These are phyloP conservation scores for Lotmaria passim DNA, from an alignment of 208 protist species.

Conservation along the genomic window DNA sequence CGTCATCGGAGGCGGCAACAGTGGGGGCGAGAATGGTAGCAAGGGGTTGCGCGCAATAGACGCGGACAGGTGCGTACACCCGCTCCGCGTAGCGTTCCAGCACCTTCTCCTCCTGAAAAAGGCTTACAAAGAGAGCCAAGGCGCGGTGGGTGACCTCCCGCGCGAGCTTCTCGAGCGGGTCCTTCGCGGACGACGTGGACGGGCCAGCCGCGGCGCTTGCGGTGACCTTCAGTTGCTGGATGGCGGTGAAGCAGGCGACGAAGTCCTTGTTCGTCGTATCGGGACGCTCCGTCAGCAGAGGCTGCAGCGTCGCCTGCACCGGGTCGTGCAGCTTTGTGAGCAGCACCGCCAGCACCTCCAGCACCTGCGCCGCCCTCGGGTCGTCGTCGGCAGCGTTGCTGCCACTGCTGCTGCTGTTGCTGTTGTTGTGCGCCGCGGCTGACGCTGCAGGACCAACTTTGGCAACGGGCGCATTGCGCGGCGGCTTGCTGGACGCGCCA, in stretches of 20 bases:
- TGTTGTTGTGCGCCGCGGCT: not conserved
- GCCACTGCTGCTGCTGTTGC: not conserved
- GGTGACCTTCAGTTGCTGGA: constrained; percentile 43
- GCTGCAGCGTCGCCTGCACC: constrained; percentile 20
- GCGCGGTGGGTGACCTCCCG: constrained; percentile 30
- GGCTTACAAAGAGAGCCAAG: constrained; percentile 19
- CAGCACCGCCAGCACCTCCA: constrained; percentile 25
- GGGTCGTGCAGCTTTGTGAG: constrained; percentile 20
- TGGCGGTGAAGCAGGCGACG: constrained; percentile 44
- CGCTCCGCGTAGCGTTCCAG: constrained; percentile 31
- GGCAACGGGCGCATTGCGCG: too few species aligned
- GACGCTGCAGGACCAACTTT: not conserved
- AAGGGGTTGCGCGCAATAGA: constrained; percentile 29
- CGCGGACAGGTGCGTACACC: constrained; percentile 17
- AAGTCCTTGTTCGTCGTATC: constrained; percentile 40
- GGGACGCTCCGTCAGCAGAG: constrained; percentile 26
- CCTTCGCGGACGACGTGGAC: constrained; percentile 7
- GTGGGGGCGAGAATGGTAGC: constrained; percentile 1
- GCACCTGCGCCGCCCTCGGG: constrained; percentile 12
- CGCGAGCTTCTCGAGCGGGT: constrained; percentile 24
- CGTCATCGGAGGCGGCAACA: constrained; percentile 2
- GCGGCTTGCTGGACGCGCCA: too few species aligned
- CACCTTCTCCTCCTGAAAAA: constrained; percentile 35
- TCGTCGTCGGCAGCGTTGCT: constrained; percentile 16
- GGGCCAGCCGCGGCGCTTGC: not conserved